A percentile compares a stretch with the other conserved stretches of the same genome.
Conservation (phyloP, 2,329 filamentous ascomycete genomes). For the Colletotrichum sp. region DNA sequence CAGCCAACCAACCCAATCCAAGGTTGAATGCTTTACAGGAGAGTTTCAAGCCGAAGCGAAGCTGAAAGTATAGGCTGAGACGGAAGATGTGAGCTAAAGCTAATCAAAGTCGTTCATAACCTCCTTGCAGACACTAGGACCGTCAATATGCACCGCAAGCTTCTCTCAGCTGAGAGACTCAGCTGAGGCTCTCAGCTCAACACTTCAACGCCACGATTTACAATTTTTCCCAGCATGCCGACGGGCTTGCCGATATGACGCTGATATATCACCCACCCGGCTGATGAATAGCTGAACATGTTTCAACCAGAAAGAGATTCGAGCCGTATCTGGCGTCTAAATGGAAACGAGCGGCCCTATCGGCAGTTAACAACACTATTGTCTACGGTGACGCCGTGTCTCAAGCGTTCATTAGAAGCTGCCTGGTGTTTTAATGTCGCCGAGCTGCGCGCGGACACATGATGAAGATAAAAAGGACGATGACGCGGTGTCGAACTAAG, state of each 20-base stretch:
- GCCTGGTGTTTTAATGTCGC: background rate
- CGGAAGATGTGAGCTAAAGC: background rate
- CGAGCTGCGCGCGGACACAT: background rate
- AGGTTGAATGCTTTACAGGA: background rate
- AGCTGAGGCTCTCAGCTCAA: background rate
- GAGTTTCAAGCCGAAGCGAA: background rate
- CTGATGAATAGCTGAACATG: background rate
- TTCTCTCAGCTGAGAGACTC: background rate
- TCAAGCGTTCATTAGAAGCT: background rate
- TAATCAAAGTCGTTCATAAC: background rate
- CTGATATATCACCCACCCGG: background rate
- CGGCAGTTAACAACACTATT: background rate
- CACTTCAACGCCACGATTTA: background rate
- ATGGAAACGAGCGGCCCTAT: background rate
- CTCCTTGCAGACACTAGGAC: background rate
- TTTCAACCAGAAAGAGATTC: background rate
- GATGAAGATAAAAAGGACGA: background rate
- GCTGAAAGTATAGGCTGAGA: background rate
- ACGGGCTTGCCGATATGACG: background rate
- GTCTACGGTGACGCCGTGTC: background rate
- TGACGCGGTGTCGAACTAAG: background rate
- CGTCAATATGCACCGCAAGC: background rate
- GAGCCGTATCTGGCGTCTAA: background rate
- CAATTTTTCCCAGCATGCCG: background rate
- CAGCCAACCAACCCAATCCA: background rate